phyloP scores from a whole-genome alignment of 2,329 filamentous ascomycete genomes.

The Ciborinia camelliae region DNA sequence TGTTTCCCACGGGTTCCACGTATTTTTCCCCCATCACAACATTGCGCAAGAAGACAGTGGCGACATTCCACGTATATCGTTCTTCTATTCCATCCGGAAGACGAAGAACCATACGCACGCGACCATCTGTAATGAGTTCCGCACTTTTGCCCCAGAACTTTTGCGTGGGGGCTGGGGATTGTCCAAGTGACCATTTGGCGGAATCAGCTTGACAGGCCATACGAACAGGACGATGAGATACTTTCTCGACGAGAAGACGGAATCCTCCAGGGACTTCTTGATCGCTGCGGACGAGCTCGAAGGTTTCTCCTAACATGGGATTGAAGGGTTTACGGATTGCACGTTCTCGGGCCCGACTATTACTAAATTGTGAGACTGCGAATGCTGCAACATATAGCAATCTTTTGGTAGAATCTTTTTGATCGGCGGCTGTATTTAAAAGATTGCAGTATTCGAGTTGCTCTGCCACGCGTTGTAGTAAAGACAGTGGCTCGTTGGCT shows the following conservation, averaged over 20 bases:
- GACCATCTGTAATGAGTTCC: conserved; percentile 89
- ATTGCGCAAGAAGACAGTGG: conserved; percentile 89
- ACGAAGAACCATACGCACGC: conserved; percentile 71
- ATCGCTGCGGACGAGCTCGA: conserved; percentile 84
- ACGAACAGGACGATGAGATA: conserved; percentile 86
- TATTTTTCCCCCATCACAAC: conserved; percentile 99
- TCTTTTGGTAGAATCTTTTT: conserved; percentile 61
- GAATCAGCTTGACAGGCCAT: conserved; percentile 92
- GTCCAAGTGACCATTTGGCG: conserved; percentile 78
- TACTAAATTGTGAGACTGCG: conserved; percentile 82
- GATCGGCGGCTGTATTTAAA: conserved; percentile 69
- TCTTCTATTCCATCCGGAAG: conserved; percentile 67
- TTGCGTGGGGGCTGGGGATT: conserved; percentile 83
- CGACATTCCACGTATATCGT: conserved; percentile 81
- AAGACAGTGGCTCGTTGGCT: conserved; percentile 85
- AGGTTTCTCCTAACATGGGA: conserved; percentile 93
- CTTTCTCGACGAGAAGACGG: conserved; percentile 91
- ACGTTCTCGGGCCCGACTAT: conserved; percentile 79
- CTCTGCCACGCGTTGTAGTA: conserved; percentile 85
- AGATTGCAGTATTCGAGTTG: conserved; percentile 87
- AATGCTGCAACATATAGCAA: conserved; percentile 86
- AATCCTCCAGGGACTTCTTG: conserved; percentile 69
- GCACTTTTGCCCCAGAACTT: conserved; percentile 99
- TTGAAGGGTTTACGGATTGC: conserved; percentile 96
- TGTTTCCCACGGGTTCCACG: conserved; percentile 86